Evolutionary conservation across 306 rosid genomes (phyloP), one percentile per base, ranked within the genome.

Genomic region (Hippophae rhamnoides): DNA sequence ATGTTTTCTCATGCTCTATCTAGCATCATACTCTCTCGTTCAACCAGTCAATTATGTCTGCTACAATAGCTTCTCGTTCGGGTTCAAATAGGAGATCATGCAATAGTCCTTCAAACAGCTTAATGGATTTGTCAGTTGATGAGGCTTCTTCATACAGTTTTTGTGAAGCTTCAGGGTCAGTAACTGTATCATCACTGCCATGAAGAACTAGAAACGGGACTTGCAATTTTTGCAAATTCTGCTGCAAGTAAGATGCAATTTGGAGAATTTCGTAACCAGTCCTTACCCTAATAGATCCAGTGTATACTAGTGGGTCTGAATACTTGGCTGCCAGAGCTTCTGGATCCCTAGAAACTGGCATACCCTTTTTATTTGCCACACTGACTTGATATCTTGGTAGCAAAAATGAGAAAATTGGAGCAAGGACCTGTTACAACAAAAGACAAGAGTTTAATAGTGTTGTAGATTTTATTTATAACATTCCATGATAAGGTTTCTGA

Each of bases 71-170:
- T 23, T 88, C 85, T 54, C 85, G 68, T 64, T 88, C 96, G 9
- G 87, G 96, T 79, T 92, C 96, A 66, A 88, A 85, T 7, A 92
- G 86, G 7, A 88, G 86, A 63, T 88, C 99, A 69, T 92, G 99
- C 26, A 83, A 67, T 8, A 80, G 73, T 23, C 88, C 99, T 57
- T 82, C 78, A 51, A 74, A 83, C 63, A 92, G 72, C 62, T 74
- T 86, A 72, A 92, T 83, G 49, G 71, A 64, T 80, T 92, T 92
- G 77, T 92, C 96, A 18, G 64, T 54, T 40, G 96, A 85, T 38
- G 88, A 76, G 49, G 96, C 95, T 78, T 88, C 84, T 11, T 76
- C 73, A 51, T 85, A 82, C 31, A 88, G 52, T 65, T 74, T 92
- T 56, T 45, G 67, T 56, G 99, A 76, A 60, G 95, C 96, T 48